A percentile compares a stretch with the other conserved stretches of the same genome.
These are phyloP conservation scores for Syzygium aromaticum DNA, from an alignment of 345 rosid genomes.

Conservation along the genomic window DNA sequence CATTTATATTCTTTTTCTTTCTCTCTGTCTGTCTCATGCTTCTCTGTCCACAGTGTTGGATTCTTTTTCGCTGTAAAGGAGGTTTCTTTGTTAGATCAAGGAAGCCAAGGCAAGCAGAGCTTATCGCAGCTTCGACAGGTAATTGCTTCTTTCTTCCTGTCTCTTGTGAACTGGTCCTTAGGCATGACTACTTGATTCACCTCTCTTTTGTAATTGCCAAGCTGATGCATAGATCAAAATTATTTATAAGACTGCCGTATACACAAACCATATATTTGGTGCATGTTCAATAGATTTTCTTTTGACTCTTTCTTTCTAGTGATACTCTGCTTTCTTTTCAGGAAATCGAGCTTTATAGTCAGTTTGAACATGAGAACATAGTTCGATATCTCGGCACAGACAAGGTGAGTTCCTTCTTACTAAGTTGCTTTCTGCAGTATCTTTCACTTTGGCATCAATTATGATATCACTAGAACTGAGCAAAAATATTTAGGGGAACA, in stretches of 20 bases:
- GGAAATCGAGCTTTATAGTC: constrained; percentile 75
- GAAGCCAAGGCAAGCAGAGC: constrained; percentile 19
- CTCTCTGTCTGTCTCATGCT: neutral
- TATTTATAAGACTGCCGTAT: rapidly evolving
- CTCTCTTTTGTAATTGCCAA: neutral
- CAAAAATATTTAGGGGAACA: neutral
- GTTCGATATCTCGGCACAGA: constrained; percentile 66
- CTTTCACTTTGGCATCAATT: neutral
- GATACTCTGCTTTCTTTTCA: constrained; percentile 18
- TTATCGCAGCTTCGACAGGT: constrained; percentile 59
- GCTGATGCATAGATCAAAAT: neutral
- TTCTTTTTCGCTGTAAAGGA: constrained; percentile 74
- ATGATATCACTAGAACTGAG: rapidly evolving
- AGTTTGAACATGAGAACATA: constrained; percentile 66
- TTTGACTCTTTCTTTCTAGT: neutral
- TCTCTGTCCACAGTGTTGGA: constrained; percentile 37
- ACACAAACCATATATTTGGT: neutral
- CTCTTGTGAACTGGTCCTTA: neutral
- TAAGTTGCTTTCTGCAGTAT: neutral
- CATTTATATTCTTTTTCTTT: too few relatives aligned
- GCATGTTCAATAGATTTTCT: neutral
- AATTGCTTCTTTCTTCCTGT: neutral
- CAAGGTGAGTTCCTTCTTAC: constrained; percentile 25
- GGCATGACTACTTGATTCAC: neutral
- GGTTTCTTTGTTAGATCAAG: constrained; percentile 75